Conservation (phyloP, 2,329 filamentous ascomycete species). For the Cryoendolithus antarcticus region DNA sequence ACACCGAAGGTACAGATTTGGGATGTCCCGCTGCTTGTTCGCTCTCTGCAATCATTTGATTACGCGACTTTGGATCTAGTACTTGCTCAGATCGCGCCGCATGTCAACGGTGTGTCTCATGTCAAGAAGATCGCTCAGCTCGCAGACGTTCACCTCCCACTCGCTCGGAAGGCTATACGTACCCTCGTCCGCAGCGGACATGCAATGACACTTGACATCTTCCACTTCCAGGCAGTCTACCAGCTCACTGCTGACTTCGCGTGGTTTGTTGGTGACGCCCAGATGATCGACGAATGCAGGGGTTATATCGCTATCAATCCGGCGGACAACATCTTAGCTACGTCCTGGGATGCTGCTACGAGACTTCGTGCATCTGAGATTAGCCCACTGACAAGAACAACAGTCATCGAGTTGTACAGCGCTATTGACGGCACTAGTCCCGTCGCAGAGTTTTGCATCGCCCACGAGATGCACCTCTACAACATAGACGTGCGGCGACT, state of each 20-base stretch:
- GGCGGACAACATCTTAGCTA: constrained; percentile 7
- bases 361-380: too few species aligned
- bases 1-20: constrained; percentile 39
- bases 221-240: constrained; percentile 88
- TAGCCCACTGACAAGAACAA: too few species aligned
- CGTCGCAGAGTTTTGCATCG: constrained; percentile 76
- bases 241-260: constrained; percentile 68
- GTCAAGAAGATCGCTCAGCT: constrained; percentile 74
- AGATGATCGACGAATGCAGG: constrained; percentile 75
- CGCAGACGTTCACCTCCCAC: constrained; percentile 73
- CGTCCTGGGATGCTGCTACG: neutral
- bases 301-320: constrained; percentile 56
- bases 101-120: constrained; percentile 84
- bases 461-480: constrained; percentile 58
- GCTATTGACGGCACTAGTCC: constrained; percentile 71
- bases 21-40: constrained; percentile 69
- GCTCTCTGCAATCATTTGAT: constrained; percentile 37
- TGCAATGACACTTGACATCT: constrained; percentile 81
- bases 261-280: constrained; percentile 63
- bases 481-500: constrained; percentile 81
- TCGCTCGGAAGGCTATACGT: constrained; percentile 74
- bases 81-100: constrained; percentile 64
- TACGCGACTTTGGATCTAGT: constrained; percentile 65
- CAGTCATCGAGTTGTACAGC: constrained; percentile 70
- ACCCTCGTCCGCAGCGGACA: constrained; percentile 91